Conservation (phyloP, 192 early-diverging fungal genomes). For the Dissophora globulifera region DNA sequence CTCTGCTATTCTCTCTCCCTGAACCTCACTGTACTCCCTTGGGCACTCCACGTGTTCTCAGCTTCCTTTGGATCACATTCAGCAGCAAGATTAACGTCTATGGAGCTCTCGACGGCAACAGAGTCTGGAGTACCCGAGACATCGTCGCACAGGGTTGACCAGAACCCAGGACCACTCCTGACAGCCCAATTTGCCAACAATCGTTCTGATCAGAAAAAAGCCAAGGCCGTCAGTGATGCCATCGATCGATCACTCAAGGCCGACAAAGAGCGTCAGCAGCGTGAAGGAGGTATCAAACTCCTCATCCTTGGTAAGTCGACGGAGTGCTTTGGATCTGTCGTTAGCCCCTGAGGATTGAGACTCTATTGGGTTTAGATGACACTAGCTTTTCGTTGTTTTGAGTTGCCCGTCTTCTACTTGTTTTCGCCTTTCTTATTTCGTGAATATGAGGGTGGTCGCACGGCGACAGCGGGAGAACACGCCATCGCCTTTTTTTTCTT, state of each 20-base stretch:
- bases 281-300: constrained; percentile 52
- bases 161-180: constrained; percentile 11
- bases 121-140: neutral
- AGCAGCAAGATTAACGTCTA: too few species aligned
- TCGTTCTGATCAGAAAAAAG: constrained; percentile 53
- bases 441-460: too few species aligned
- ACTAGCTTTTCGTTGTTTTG: neutral
- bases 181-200: constrained; percentile 11
- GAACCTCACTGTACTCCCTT: too few species aligned
- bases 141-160: neutral
- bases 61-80: too few species aligned
- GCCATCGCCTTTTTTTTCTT: too few species aligned
- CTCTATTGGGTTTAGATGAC: constrained; percentile 11
- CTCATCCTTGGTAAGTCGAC: constrained; percentile 53
- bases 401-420: too few species aligned
- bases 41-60: too few species aligned
- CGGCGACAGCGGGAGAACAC: too few species aligned
- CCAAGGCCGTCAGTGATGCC: constrained; percentile 59
- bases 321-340: neutral
- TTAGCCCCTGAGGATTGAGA: constrained; percentile 14
- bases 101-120: constrained; percentile 35
- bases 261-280: constrained; percentile 53
- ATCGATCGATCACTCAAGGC: constrained; percentile 60
- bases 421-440: too few species aligned
- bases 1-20: too few species aligned